phyloP scores from a whole-genome alignment of 1,284 basidiomycete genomes.

The Vanrija pseudolonga region DNA sequence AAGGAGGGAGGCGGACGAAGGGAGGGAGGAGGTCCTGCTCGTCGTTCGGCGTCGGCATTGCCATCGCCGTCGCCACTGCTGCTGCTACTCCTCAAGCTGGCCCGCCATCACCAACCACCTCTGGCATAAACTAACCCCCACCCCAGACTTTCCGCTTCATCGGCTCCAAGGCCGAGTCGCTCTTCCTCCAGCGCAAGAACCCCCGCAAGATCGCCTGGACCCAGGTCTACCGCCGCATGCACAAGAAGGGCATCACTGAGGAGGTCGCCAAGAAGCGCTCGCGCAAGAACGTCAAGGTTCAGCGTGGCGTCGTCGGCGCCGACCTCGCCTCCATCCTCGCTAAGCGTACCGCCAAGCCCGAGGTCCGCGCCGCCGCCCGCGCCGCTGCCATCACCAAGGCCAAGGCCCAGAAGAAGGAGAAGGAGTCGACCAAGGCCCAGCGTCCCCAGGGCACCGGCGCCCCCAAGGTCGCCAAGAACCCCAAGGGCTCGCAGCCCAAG shows the following conservation, averaged over 20 bases:
- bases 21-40: too few relatives aligned
- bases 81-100: neutral
- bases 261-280: constrained; percentile 99
- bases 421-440: constrained; percentile 83
- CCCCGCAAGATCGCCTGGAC: constrained; percentile 99
- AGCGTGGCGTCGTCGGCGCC: constrained; percentile 97
- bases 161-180: constrained; percentile 84
- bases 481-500: constrained; percentile 65
- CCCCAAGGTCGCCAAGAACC: constrained; percentile 91
- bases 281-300: constrained; percentile 94
- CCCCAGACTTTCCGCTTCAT: constrained; percentile 85
- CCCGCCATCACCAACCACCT: neutral
- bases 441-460: constrained; percentile 58
- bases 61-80: too few relatives aligned
- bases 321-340: constrained; percentile 87
- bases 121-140: constrained; percentile 5
- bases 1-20: neutral
- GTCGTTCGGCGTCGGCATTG: too few relatives aligned
- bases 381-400: constrained; percentile 84
- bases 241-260: constrained; percentile 99
- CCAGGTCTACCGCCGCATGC: constrained; percentile 89
- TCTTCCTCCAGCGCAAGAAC: constrained; percentile 99
- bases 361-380: constrained; percentile 76
- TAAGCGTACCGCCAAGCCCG: constrained; percentile 84
- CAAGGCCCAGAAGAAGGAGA: constrained; percentile 92